A percentile compares a stretch with the other conserved stretches of the same genome.
Evolutionary conservation across 352 stramenopile genomes (phyloP).

Genomic region (Phytophthora agathidicida): DNA sequence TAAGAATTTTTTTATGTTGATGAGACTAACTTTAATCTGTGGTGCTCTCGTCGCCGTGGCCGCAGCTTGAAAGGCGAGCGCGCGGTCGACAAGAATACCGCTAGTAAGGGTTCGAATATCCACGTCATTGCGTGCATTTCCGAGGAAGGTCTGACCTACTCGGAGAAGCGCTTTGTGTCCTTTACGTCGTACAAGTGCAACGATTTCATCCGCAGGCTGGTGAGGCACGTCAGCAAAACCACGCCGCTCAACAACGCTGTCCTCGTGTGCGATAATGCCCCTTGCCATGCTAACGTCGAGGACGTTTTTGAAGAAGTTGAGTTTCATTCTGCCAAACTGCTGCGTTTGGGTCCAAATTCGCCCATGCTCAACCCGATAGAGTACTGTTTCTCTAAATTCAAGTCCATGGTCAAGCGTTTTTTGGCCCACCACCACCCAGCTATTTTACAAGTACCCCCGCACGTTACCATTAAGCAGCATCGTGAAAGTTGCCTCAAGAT

Average conservation of each 20-base stretch:
- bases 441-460: not conserved
- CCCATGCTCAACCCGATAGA: slow-evolving; percentile 6
- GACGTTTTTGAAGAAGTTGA: no score
- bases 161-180: not conserved
- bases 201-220: not conserved
- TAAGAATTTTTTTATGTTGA: not conserved
- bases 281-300: not conserved
- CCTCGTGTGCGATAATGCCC: not conserved
- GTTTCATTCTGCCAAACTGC: no score
- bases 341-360: not conserved
- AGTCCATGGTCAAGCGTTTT: not conserved
- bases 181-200: not conserved
- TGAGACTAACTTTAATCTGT: slow-evolving; percentile 3
- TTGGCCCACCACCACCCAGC: not conserved
- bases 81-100: no score
- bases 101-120: slow-evolving; percentile 1
- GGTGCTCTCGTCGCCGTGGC: not conserved
- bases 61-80: no score
- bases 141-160: not conserved
- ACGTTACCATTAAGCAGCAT: not conserved
- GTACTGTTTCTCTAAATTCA: no score
- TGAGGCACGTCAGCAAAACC: not conserved
- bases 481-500: not conserved
- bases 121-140: slow-evolving; percentile 3
- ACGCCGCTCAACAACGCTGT: not conserved